A percentile compares a stretch with the other conserved stretches of the same genome.
These are phyloP conservation scores for Quercus gilva DNA, from an alignment of 306 rosid species.

Conservation along the genomic window DNA sequence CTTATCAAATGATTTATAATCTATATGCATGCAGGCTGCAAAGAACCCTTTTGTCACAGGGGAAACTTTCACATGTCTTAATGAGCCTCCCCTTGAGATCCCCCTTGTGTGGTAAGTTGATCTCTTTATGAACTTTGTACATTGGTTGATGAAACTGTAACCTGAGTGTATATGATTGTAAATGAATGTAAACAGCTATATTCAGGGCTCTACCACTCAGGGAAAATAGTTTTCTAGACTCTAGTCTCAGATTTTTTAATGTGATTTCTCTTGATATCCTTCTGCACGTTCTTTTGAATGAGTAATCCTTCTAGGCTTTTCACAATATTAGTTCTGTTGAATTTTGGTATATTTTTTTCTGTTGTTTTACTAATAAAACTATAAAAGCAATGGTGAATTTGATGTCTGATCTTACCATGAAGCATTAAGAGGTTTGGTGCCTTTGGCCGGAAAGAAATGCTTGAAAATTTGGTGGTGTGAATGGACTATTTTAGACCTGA, in stretches of 20 bases:
- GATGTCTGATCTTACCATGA: too few relatives aligned
- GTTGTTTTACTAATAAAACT: too few relatives aligned
- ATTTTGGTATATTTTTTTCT: too few relatives aligned
- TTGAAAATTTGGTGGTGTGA: too few relatives aligned
- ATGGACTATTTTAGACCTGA: too few relatives aligned
- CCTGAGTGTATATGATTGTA: neutral
- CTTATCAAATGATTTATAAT: too few relatives aligned
- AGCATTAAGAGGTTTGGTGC: too few relatives aligned
- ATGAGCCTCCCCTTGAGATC: slow-evolving; percentile 74
- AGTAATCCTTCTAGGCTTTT: neutral
- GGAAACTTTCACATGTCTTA: slow-evolving; percentile 87
- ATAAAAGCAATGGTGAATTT: too few relatives aligned
- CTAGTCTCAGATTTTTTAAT: neutral
- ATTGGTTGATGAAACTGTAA: slow-evolving; percentile 15
- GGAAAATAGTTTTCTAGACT: neutral
- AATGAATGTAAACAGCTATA: neutral
- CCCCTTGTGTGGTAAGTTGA: slow-evolving; percentile 72
- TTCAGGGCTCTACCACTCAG: neutral
- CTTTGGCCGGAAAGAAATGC: too few relatives aligned
- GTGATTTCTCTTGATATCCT: neutral
- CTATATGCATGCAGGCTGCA: slow-evolving; percentile 76
- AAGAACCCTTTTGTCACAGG: slow-evolving; percentile 98
- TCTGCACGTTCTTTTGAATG: neutral
- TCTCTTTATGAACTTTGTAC: slow-evolving; percentile 13
- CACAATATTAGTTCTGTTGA: too few relatives aligned